Conservation (phyloP, 208 protist species). For the Porcisia deanei region DNA sequence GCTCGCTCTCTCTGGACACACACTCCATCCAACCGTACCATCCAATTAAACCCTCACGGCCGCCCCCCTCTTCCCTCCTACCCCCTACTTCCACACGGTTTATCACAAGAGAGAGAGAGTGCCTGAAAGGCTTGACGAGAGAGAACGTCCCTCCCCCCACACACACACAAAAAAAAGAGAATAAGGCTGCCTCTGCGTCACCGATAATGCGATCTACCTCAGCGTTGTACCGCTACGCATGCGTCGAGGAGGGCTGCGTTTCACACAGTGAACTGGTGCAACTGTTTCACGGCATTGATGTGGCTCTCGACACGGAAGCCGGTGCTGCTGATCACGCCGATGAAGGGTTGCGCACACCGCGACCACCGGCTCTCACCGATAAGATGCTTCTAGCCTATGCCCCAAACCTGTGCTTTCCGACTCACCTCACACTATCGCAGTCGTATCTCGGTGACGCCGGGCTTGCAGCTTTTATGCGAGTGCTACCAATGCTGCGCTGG, state of each 20-base stretch:
- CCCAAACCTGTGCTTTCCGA: slow-evolving; percentile 36
- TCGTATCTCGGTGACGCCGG: slow-evolving; percentile 79
- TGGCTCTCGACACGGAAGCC: slow-evolving; percentile 5
- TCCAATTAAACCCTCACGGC: no score
- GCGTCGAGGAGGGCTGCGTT: slow-evolving; percentile 65
- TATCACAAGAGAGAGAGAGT: not conserved
- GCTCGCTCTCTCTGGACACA: not conserved
- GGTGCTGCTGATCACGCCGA: not conserved
- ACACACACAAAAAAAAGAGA: no score
- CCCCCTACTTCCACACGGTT: not conserved
- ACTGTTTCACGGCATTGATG: slow-evolving; percentile 54
- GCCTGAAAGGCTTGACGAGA: not conserved
- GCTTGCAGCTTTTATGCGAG: slow-evolving; percentile 60
- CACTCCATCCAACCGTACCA: not conserved
- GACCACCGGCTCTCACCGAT: slow-evolving; percentile 5
- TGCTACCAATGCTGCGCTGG: slow-evolving; percentile 68
- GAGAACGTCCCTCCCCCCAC: not conserved
- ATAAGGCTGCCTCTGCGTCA: not conserved
- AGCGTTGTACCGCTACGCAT: slow-evolving; percentile 60
- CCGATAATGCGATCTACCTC: slow-evolving; percentile 61
- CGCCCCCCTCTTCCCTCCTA: not conserved
- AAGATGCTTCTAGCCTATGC: slow-evolving; percentile 13
- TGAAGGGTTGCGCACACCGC: not conserved
- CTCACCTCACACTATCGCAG: slow-evolving; percentile 39
- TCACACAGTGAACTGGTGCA: slow-evolving; percentile 57